Evolutionary conservation across 768 basidiomycete genomes (phyloP), one percentile per base, ranked within the genome.

Genomic region (Collybia sordida): DNA sequence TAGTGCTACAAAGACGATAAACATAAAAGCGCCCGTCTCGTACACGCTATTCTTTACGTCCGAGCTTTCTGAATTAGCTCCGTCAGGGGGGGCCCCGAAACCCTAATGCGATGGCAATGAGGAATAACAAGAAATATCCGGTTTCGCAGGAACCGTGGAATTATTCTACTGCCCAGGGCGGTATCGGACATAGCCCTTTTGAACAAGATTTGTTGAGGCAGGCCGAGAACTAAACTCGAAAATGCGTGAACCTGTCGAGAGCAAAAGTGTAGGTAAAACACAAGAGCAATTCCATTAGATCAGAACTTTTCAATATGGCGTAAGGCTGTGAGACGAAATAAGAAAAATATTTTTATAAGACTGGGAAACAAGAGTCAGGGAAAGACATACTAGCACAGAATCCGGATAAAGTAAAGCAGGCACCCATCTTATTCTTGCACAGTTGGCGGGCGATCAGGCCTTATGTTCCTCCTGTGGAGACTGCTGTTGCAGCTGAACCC

Each of bases 251-350:
- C 77, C 73, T 61, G 47, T 77, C 73, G 14, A 73, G 52, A 6
- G 74, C 70, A 2, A 77, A 64, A 0, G 64, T 71, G 45, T 74
- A 77, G 0, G 72, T 64, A 1, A 73, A 70, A 42, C 70, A 73
- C 12, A 78, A 54, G 6, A 79, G 56, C n/a, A 69, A n/a, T 31
- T 68, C 72, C 6, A 60, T 67, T 4, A 63, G 57, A 0, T 58
- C 60, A 0, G 62, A 60, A 3, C 61, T 65, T 14, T 69, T 65
- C 17, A 77, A 49, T 6, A 71, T 47, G 1, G 72, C 71, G 2
- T 76, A 76, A 79, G 0, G 73, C 74, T 3, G 61, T 54, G 6
- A 72, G 45, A 18, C 75, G 72, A 40, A 77, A 76, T 79, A 34
- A 4, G 9, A 17, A 50, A 34, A n/a, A n/a, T 1, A 34, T 45